These are phyloP conservation scores for Fusarium nanum DNA, from an alignment of 2,329 filamentous ascomycete genomes.

Conservation along the genomic window DNA sequence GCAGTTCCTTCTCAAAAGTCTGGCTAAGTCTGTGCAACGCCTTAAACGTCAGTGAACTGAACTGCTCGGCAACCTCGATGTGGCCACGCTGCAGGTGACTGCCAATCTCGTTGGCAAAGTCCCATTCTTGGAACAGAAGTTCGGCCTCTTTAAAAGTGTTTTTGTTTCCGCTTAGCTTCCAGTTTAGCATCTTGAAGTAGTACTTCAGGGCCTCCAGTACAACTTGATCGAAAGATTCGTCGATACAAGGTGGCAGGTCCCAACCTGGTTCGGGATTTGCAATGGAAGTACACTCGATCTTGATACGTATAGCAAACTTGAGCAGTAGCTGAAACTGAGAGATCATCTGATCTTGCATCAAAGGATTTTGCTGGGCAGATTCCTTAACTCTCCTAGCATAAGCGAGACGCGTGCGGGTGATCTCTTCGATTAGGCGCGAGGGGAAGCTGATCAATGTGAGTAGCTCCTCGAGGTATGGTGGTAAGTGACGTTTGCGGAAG, in stretches of 20 bases:
- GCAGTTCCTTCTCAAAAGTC: constrained; percentile 92
- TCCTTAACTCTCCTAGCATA: constrained; percentile 98
- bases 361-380: constrained; percentile 87
- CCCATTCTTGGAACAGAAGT: constrained; percentile 97
- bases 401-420: constrained; percentile 89
- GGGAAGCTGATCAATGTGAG: constrained; percentile 97
- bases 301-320: constrained; percentile 91
- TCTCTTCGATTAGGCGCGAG: constrained; percentile 93
- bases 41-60: constrained; percentile 93
- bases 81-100: constrained; percentile 92
- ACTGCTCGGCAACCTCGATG: constrained; percentile 97
- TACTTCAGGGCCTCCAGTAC: constrained; percentile 94
- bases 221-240: constrained; percentile 93
- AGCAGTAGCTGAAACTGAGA: constrained; percentile 94
- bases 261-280: constrained; percentile 90
- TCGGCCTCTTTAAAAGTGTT: constrained; percentile 99
- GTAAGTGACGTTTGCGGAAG: constrained; percentile 89
- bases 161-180: constrained; percentile 97
- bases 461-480: constrained; percentile 95
- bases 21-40: constrained; percentile 87
- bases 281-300: constrained; percentile 85
- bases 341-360: constrained; percentile 99
- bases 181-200: constrained; percentile 98
- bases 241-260: constrained; percentile 95
- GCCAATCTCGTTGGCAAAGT: constrained; percentile 94